Percentiles rank a stretch among this genome's conserved stretches.
Conservation (phyloP, 2,329 filamentous ascomycete species). For the Colletotrichum phormii region DNA sequence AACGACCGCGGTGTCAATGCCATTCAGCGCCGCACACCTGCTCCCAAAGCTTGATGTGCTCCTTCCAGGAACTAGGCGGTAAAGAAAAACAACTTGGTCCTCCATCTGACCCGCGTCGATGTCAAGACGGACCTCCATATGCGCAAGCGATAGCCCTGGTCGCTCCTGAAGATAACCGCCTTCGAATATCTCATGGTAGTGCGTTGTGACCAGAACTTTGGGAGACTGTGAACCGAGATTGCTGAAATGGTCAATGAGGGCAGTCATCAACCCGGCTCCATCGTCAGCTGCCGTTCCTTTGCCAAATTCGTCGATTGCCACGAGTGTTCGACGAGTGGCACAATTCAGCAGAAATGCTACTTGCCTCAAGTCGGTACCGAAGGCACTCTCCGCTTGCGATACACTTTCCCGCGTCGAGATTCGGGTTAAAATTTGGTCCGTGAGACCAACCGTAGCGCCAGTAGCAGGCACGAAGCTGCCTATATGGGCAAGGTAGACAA, state of each 20-base stretch:
- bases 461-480: slow-evolving; percentile 92
- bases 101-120: slow-evolving; percentile 60
- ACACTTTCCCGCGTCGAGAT: slow-evolving; percentile 79
- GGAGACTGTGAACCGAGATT: slow-evolving; percentile 58
- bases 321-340: slow-evolving; percentile 79
- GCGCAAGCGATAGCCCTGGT: slow-evolving; percentile 67
- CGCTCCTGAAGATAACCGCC: slow-evolving; percentile 64
- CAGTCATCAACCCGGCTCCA: slow-evolving; percentile 68
- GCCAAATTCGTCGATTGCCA: slow-evolving; percentile 94
- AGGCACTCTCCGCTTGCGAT: slow-evolving; percentile 69
- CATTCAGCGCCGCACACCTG: slow-evolving; percentile 87
- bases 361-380: slow-evolving; percentile 87
- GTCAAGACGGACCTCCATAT: slow-evolving; percentile 79
- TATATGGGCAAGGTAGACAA: slow-evolving; percentile 91
- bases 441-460: slow-evolving; percentile 81
- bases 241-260: slow-evolving; percentile 68
- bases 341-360: slow-evolving; percentile 81
- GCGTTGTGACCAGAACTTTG: slow-evolving; percentile 71
- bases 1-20: slow-evolving; percentile 78
- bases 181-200: slow-evolving; percentile 80
- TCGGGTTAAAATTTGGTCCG: slow-evolving; percentile 91
- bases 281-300: slow-evolving; percentile 71
- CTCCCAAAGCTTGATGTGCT: slow-evolving; percentile 88
- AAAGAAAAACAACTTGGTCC: slow-evolving; percentile 79
- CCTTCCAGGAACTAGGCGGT: slow-evolving; percentile 74